Base-by-base conservation (phyloP, 225 moss, liverwort and hornwort species). In the Straminergon stramineum region DNA sequence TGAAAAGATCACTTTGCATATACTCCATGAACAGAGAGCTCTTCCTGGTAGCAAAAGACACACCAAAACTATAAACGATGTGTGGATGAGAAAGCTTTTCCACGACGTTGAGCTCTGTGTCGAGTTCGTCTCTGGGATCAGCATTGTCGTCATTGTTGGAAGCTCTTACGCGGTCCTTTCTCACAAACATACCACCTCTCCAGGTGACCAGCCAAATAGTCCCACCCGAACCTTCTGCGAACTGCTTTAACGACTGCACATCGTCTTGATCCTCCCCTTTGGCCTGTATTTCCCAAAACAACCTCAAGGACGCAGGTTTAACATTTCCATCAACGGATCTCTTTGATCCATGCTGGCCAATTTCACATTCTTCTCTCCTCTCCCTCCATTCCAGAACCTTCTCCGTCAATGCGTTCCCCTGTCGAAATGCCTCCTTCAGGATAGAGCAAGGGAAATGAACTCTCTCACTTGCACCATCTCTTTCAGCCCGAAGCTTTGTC, bases 11-110 rank as follows among this genome's bases (percentile, higher is more conserved):
- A 39, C 41, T 63, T 39, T 89, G 83, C 90, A 92, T 88, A 32
- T 41, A 86, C 80, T 92, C 90, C 92, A 92, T 92, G 86, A 84
- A 89, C 6, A 92, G 28, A 53, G 89, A 88, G 22, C 66, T 73
- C 17, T 65, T 65, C 45, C 68, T 63, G 20, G 23, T 81, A 39
- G 56, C 67, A 83, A 69, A 73, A 35, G 88, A 86, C 4, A 87
- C 73, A 43, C 92, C 92, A 56, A 92, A 92, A 35, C 83, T 66
- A 27, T 84, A 84, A 13, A 92, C 87, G 12, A 92, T 89, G 81
- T 92, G 84, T 11, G 89, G 90, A 89, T 92, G 90, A 60, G 84
- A 91, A 20, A 92, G 70, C 61, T 15, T 84, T 43, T 84, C 83
- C 51, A 84, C 61, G 52, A 89, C 68, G 43, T 35, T 60, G 79